phyloP scores from a whole-genome alignment of 805 yeast species.

The Candida krabiensis region DNA sequence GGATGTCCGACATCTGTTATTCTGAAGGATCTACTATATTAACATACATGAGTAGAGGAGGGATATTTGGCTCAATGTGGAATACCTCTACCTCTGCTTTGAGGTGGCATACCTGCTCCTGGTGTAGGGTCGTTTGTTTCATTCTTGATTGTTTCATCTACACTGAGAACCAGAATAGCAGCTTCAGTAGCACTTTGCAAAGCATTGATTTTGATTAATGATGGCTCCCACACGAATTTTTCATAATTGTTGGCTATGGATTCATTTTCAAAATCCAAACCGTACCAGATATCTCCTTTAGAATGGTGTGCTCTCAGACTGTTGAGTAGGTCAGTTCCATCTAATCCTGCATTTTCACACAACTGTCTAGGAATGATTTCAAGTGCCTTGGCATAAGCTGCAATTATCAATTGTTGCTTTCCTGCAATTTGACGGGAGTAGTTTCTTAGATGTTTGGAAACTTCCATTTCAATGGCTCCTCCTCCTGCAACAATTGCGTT shows the following conservation, averaged over 20 bases:
- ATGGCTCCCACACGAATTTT: slow-evolving; percentile 96
- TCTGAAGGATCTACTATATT: no score
- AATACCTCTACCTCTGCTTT: slow-evolving; percentile 68
- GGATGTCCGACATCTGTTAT: no score
- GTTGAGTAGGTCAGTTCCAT: slow-evolving; percentile 92
- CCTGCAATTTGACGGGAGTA: slow-evolving; percentile 88
- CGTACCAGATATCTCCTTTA: slow-evolving; percentile 88
- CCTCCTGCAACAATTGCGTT: slow-evolving; percentile 95
- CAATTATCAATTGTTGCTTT: slow-evolving; percentile 89
- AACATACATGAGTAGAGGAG: no score
- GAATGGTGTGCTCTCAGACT: slow-evolving; percentile 91
- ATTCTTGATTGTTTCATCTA: slow-evolving; percentile 89
- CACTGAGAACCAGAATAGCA: slow-evolving; percentile 87
- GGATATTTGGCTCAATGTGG: slow-evolving; percentile 42
- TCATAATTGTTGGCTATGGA: slow-evolving; percentile 79
- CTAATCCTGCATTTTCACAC: slow-evolving; percentile 99
- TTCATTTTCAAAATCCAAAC: slow-evolving; percentile 88
- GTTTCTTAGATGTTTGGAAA: slow-evolving; percentile 85
- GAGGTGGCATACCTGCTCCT: slow-evolving; percentile 26
- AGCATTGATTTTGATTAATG: slow-evolving; percentile 92
- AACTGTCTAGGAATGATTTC: slow-evolving; percentile 96
- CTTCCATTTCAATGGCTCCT: slow-evolving; percentile 98
- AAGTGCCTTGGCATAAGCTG: slow-evolving; percentile 90
- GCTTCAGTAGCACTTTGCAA: slow-evolving; percentile 96
- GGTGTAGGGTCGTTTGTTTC: slow-evolving; percentile 55